These are phyloP conservation scores for Mentha longifolia DNA, from an alignment of 257 asterid species.

Conservation along the genomic window DNA sequence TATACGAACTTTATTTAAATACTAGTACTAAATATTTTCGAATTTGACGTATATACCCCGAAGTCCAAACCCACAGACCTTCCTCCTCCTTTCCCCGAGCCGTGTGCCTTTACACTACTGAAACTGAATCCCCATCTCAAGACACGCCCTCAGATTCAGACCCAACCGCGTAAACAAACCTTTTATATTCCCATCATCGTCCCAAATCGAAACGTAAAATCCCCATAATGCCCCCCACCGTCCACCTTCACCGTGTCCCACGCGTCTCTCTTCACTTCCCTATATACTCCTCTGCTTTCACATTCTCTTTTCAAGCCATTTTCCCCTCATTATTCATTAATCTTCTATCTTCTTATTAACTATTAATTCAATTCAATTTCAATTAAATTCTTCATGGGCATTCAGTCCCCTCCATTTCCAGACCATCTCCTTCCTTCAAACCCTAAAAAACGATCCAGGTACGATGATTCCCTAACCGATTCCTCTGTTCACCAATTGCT, in stretches of 20 bases:
- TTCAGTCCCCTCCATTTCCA: conserved; percentile 38
- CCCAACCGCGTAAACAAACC: conserved; percentile 37
- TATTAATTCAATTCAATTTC: not conserved
- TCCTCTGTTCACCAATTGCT: conserved; percentile 37
- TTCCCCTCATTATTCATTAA: too few relatives aligned
- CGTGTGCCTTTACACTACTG: not conserved
- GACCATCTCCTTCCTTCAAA: conserved; percentile 36
- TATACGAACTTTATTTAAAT: too few relatives aligned
- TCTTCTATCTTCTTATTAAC: conserved; percentile 33
- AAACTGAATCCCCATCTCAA: not conserved
- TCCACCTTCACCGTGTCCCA: conserved; percentile 38
- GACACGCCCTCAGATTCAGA: too few relatives aligned
- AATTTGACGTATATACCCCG: conserved; percentile 19
- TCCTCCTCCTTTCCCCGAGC: conserved; percentile 36
- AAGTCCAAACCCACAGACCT: not conserved
- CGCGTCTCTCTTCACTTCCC: conserved; percentile 31
- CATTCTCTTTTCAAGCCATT: conserved; percentile 21
- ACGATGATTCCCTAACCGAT: not conserved
- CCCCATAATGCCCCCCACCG: conserved; percentile 19
- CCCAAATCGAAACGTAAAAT: conserved; percentile 8
- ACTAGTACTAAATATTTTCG: not conserved
- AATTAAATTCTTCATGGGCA: conserved; percentile 46
- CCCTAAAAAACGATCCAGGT: conserved; percentile 21
- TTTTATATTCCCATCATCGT: not conserved
- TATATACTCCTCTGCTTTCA: conserved; percentile 39